Evolutionary conservation across 2,329 filamentous ascomycete genomes (phyloP), one percentile per base, ranked within the genome.

Genomic region (Phaeosphaeriaceae sp.): DNA sequence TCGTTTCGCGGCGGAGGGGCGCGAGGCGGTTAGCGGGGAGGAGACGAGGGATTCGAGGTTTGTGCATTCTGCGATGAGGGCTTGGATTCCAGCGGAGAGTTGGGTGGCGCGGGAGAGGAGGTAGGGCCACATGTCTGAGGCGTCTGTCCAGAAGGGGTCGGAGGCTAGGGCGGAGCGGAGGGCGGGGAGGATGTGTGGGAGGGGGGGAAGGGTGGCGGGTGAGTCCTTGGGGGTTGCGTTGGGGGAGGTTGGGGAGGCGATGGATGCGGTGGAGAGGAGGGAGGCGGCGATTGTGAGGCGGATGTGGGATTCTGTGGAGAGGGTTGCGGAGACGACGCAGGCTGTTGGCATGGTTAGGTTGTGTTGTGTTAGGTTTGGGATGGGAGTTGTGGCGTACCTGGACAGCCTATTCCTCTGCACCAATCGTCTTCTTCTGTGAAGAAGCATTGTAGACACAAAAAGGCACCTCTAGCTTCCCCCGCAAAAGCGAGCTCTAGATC

Each of bases 371-470:
- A 23, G n/a, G n/a, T 4, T 16, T n/a, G 13, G 16, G 6, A 13
- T 9, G 7, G 12, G 15, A n/a, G 20, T 7, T 13, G 15, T 3
- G 15, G 4, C 61, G 17, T 63, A 71, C 68, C 66, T 26, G 83
- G 82, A 65, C 83, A 85, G 20, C 82, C 81, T 20, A 76, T 69
- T 2, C 81, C 83, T 48, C 77, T 71, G 59, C 81, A 83, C 81
- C 82, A 85, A 53, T 84, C 79, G 50, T 80, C 77, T 55, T 83
- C 81, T 42, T 83, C 81, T 9, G 72, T 74, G 17, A 85, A 66
- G 50, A 85, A 83, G 67, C 81, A 84, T 53, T 84, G 80, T 29
- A 86, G 74, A 77, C 81, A 85, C 43, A 83, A 71, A 61, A 83
- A 85, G 1, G 83, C 81, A 50, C 78, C 78, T 36, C 83, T 78